A percentile compares a stretch with the other conserved stretches of the same genome.
These are phyloP conservation scores for Elaeagnus macrophylla DNA, from an alignment of 306 rosid species.

Conservation along the genomic window DNA sequence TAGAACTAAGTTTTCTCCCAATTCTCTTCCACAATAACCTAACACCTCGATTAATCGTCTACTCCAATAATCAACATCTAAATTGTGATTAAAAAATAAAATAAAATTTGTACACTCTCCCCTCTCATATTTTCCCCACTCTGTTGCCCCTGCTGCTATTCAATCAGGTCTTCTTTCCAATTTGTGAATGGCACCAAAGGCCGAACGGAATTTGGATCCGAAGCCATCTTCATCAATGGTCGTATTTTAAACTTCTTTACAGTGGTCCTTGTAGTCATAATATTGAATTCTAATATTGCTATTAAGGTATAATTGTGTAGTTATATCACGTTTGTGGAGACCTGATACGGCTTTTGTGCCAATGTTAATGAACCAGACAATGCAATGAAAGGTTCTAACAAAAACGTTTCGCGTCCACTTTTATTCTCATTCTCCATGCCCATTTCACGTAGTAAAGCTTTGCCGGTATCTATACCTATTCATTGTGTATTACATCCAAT, in stretches of 20 bases:
- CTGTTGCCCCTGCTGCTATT: too few relatives aligned
- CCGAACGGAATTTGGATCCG: conserved; percentile 14
- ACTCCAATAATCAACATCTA: too few relatives aligned
- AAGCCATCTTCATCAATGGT: conserved; percentile 6
- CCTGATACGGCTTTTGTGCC: conserved; percentile 50
- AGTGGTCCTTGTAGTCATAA: conserved; percentile 35
- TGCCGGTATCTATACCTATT: conserved; percentile 78
- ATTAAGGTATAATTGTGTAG: conserved; percentile 60
- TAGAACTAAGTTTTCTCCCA: too few relatives aligned
- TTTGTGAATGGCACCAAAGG: conserved; percentile 20
- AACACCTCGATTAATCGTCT: too few relatives aligned
- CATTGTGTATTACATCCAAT: conserved; percentile 3
- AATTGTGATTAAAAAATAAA: too few relatives aligned
- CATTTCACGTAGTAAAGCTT: conserved; percentile 61
- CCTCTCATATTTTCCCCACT: too few relatives aligned
- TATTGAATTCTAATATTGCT: conserved; percentile 52
- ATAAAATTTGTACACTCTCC: too few relatives aligned
- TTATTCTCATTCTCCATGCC: conserved; percentile 49
- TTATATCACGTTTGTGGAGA: conserved; percentile 74
- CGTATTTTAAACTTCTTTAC: conserved; percentile 7
- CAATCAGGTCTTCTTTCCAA: conserved; percentile 18
- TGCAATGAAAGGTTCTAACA: conserved; percentile 69
- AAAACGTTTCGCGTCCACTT: conserved; percentile 40
- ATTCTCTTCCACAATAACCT: too few relatives aligned
- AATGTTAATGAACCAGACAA: conserved; percentile 52